These are phyloP conservation scores for Colletotrichum incanum DNA, from an alignment of 2,329 filamentous ascomycete species.

Conservation along the genomic window DNA sequence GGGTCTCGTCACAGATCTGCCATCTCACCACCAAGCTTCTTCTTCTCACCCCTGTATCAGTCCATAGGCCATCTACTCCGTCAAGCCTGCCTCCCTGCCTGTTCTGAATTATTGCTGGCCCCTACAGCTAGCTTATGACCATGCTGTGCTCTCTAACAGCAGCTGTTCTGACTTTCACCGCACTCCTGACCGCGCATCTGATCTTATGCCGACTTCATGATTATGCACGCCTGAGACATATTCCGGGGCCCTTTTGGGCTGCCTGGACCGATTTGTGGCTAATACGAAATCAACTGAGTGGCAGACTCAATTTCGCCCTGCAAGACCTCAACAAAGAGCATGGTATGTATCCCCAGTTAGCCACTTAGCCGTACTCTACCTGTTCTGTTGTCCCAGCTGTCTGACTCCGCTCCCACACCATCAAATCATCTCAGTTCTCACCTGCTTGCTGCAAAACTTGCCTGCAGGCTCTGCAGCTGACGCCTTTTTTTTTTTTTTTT, in stretches of 20 bases:
- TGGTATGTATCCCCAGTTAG: slow-evolving; percentile 39
- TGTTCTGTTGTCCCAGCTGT: neutral
- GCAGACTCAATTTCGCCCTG: slow-evolving; percentile 47
- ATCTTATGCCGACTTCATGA: slow-evolving; percentile 14
- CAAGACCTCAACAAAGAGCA: slow-evolving; percentile 45
- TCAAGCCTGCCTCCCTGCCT: neutral
- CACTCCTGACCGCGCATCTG: slow-evolving; percentile 8
- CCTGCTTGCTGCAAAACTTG: neutral
- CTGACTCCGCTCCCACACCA: neutral
- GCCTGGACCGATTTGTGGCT: slow-evolving; percentile 52
- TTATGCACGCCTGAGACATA: slow-evolving; percentile 48
- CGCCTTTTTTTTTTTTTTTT: no score
- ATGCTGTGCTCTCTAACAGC: slow-evolving; percentile 14
- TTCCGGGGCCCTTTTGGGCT: slow-evolving; percentile 49
- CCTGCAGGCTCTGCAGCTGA: neutral
- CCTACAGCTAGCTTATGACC: neutral
- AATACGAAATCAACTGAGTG: slow-evolving; percentile 45
- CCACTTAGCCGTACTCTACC: neutral
- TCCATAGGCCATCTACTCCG: neutral
- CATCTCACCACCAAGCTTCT: neutral
- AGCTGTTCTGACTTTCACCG: neutral
- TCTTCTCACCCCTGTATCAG: neutral
- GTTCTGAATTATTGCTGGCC: neutral
- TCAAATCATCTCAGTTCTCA: neutral
- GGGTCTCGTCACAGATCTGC: neutral